Evolutionary conservation across 2,329 filamentous ascomycete species (phyloP).

Genomic region (Orbilia quercus): DNA sequence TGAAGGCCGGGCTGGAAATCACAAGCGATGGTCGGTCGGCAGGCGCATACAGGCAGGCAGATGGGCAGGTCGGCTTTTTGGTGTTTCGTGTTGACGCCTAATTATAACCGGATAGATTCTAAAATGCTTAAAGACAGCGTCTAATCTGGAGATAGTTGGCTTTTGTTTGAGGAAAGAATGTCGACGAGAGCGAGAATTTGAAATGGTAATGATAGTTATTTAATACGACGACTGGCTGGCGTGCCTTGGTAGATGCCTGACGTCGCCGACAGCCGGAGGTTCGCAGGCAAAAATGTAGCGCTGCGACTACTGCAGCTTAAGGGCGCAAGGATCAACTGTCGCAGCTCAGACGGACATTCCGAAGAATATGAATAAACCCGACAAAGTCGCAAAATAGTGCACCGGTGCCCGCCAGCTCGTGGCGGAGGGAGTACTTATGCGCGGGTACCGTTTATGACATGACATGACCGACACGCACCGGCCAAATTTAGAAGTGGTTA

Average conservation of each 20-base stretch:
- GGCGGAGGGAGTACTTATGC: not conserved
- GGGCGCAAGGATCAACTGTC: conserved; percentile 38
- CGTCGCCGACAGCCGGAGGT: conserved; percentile 26
- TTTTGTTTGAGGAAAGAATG: too few species aligned
- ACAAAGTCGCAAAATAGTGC: too few species aligned
- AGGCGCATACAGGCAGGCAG: conserved; percentile 18
- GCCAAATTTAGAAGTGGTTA: conserved; percentile 27
- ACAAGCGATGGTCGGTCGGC: conserved; percentile 41
- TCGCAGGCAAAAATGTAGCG: too few species aligned
- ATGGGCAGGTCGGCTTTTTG: conserved; percentile 4
- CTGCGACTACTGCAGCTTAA: not conserved
- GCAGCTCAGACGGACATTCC: conserved; percentile 16
- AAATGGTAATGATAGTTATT: not conserved
- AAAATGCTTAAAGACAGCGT: conserved; percentile 9
- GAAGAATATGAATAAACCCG: too few species aligned
- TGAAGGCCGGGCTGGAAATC: conserved; percentile 31
- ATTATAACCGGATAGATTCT: conserved; percentile 43
- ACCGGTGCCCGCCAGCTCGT: too few species aligned
- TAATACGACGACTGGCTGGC: not conserved
- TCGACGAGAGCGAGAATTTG: too few species aligned
- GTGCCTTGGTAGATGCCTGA: conserved; percentile 22
- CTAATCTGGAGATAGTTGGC: conserved; percentile 7
- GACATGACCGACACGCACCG: conserved; percentile 9
- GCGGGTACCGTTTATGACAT: conserved; percentile 22
- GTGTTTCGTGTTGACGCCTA: conserved; percentile 49